Conservation (phyloP, 179 eudicot genomes). For the Nepenthes alata region DNA sequence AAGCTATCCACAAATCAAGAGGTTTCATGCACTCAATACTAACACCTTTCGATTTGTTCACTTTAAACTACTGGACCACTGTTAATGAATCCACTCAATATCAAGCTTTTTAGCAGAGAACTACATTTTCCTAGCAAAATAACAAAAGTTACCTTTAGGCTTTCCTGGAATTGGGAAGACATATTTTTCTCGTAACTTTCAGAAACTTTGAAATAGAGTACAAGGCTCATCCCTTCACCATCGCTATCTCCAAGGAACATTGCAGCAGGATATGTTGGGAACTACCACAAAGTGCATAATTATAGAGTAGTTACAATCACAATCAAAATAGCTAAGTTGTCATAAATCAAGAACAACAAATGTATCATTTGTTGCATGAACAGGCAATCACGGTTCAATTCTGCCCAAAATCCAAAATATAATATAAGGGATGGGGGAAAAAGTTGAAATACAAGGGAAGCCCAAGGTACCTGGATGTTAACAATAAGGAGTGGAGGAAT, state of each 20-base stretch:
- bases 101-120: background rate
- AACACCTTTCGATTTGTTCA: too few relatives aligned
- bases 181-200: conserved; percentile 51
- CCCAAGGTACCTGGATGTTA: conserved; percentile 54
- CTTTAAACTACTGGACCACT: too few relatives aligned
- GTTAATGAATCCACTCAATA: background rate
- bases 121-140: background rate
- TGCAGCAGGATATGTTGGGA: conserved; percentile 71
- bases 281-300: conserved; percentile 28
- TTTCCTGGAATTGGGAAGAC: conserved; percentile 59
- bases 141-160: conserved; percentile 42
- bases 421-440: background rate
- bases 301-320: background rate
- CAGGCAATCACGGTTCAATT: too few relatives aligned
- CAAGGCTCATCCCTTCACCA: conserved; percentile 87
- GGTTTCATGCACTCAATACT: too few relatives aligned
- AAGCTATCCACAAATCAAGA: too few relatives aligned
- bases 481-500: conserved; percentile 66
- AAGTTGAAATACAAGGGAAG: background rate
- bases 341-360: too few relatives aligned
- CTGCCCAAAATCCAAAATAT: background rate
- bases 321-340: background rate
- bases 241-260: conserved; percentile 67
- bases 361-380: too few relatives aligned
- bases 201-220: conserved; percentile 64